phyloP scores from a whole-genome alignment of 2,329 filamentous ascomycete species.

The Colletotrichum abscissum region DNA sequence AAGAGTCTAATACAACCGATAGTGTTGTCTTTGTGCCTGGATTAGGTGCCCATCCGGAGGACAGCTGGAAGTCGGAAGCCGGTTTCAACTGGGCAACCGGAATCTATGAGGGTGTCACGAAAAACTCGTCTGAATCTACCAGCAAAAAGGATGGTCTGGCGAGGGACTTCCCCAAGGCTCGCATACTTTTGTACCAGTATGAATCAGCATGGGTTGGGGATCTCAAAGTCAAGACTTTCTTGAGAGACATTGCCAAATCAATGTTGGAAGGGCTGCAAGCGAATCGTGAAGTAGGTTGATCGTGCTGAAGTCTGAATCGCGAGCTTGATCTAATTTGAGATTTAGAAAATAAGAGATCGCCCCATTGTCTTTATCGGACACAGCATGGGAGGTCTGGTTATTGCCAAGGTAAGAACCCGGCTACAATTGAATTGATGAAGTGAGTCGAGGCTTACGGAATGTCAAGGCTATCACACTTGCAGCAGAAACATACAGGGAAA shows the following conservation, averaged over 20 bases:
- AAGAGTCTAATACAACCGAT: slow-evolving; percentile 30
- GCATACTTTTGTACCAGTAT: slow-evolving; percentile 54
- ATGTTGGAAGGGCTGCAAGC: slow-evolving; percentile 48
- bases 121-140: slow-evolving; percentile 50
- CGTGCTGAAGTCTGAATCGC: fast-evolving
- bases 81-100: slow-evolving; percentile 54
- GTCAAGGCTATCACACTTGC: slow-evolving; percentile 40
- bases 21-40: slow-evolving; percentile 56
- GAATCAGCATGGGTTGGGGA: slow-evolving; percentile 53
- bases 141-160: slow-evolving; percentile 45
- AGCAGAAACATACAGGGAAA: slow-evolving; percentile 45
- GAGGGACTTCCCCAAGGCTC: slow-evolving; percentile 52
- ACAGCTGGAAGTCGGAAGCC: slow-evolving; percentile 52
- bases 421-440: neutral
- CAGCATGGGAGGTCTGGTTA: slow-evolving; percentile 56
- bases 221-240: slow-evolving; percentile 54
- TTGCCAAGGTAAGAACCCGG: slow-evolving; percentile 50
- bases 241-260: slow-evolving; percentile 50
- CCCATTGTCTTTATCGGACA: slow-evolving; percentile 57
- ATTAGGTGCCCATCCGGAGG: slow-evolving; percentile 50
- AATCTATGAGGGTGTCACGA: slow-evolving; percentile 45
- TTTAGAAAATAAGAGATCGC: slow-evolving; percentile 37
- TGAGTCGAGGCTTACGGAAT: neutral
- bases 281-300: slow-evolving; percentile 46
- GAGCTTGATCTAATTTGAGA: neutral